phyloP scores from a whole-genome alignment of 2,329 filamentous ascomycete genomes.

The Lomentospora prolificans region DNA sequence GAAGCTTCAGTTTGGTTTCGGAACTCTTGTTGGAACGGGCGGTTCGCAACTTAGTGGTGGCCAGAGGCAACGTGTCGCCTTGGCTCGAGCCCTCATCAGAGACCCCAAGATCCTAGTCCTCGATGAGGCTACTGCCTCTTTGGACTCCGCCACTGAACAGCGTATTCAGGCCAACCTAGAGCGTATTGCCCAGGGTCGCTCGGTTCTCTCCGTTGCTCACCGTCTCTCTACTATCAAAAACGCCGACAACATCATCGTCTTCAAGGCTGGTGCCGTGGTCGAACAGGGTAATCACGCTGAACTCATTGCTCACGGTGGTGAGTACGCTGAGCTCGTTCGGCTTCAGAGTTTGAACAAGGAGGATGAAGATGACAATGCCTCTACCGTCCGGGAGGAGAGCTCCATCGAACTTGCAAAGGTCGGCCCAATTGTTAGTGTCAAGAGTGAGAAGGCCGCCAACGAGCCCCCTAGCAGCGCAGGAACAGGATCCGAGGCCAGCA shows the following conservation, averaged over 20 bases:
- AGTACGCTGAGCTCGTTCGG: constrained; percentile 44
- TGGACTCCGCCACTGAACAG: constrained; percentile 48
- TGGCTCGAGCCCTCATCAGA: constrained; percentile 47
- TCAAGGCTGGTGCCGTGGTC: constrained; percentile 48
- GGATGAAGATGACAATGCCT: constrained; percentile 18
- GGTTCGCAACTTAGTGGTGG: constrained; percentile 49
- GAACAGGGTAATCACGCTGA: constrained; percentile 56
- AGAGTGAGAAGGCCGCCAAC: constrained; percentile 16
- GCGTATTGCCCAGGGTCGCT: constrained; percentile 39
- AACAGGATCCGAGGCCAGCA: constrained; percentile 22
- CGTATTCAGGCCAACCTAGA: constrained; percentile 42
- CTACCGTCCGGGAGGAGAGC: not conserved
- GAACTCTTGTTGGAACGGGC: constrained; percentile 40
- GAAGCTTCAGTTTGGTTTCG: constrained; percentile 42
- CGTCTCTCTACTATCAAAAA: constrained; percentile 50
- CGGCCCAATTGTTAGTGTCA: constrained; percentile 27
- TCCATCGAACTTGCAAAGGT: constrained; percentile 20
- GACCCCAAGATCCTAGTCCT: constrained; percentile 48
- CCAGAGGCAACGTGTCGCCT: constrained; percentile 49
- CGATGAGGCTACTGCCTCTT: constrained; percentile 51
- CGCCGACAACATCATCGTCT: constrained; percentile 58
- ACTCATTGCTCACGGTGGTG: constrained; percentile 38
- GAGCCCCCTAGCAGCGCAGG: not conserved
- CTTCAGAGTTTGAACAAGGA: constrained; percentile 27
- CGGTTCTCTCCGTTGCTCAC: constrained; percentile 58